A percentile compares a stretch with the other conserved stretches of the same genome.
phyloP scores from a whole-genome alignment of 176 grass and related monocot species.

The Cenchrus americanus region DNA sequence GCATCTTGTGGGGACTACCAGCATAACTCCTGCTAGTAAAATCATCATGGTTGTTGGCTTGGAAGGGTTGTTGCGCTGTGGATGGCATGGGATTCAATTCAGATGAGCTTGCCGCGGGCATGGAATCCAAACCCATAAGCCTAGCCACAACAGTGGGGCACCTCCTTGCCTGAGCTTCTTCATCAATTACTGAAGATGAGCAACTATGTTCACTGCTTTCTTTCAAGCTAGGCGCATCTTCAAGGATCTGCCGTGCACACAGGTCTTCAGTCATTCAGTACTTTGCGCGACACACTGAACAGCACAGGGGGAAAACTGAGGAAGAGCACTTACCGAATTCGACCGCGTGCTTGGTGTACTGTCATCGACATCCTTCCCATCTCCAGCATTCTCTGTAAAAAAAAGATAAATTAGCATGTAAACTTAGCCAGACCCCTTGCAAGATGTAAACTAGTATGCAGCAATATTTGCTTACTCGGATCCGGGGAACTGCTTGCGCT shows the following conservation, averaged over 20 bases:
- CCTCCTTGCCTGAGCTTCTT: slow-evolving; percentile 55
- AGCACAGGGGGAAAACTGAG: background rate
- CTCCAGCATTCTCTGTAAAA: slow-evolving; percentile 47
- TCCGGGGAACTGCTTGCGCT: slow-evolving; percentile 27
- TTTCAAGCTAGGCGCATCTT: slow-evolving; percentile 67
- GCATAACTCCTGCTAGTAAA: slow-evolving; percentile 41
- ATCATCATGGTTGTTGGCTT: slow-evolving; percentile 36
- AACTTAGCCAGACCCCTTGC: slow-evolving; percentile 10
- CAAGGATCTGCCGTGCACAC: slow-evolving; percentile 55
- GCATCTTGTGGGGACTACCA: slow-evolving; percentile 71
- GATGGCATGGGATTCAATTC: slow-evolving; percentile 47
- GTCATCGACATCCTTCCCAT: slow-evolving; percentile 46
- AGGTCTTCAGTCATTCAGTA: background rate
- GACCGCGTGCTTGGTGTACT: slow-evolving; percentile 40
- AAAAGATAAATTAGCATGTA: background rate
- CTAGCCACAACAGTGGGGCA: slow-evolving; percentile 76
- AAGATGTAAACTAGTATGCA: background rate
- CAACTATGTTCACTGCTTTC: slow-evolving; percentile 73
- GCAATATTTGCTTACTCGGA: slow-evolving; percentile 37
- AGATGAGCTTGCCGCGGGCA: slow-evolving; percentile 58
- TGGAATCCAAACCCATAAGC: slow-evolving; percentile 94
- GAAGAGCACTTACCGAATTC: slow-evolving; percentile 48
- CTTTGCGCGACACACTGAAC: background rate
- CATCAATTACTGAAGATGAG: slow-evolving; percentile 69
- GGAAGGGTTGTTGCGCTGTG: slow-evolving; percentile 22